phyloP scores from a whole-genome alignment of 495 filamentous ascomycete species.

The Baudoinia panamericana region DNA sequence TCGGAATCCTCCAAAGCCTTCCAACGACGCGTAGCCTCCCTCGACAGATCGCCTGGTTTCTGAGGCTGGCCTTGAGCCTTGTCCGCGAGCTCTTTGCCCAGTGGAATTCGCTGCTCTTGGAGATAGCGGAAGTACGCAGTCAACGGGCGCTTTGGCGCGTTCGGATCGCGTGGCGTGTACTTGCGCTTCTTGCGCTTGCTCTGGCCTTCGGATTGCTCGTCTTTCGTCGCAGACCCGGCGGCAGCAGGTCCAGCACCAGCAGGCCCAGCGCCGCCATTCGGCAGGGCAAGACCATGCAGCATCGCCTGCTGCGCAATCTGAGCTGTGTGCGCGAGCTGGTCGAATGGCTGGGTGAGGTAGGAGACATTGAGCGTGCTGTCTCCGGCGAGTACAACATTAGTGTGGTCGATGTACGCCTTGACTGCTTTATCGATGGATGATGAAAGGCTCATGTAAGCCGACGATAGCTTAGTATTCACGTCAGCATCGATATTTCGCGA shows the following conservation, averaged over 20 bases:
- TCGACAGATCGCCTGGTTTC: slow-evolving; percentile 64
- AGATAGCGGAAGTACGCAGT: slow-evolving; percentile 94
- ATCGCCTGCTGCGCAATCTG: slow-evolving; percentile 11
- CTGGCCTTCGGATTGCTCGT: slow-evolving; percentile 1
- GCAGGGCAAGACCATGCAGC: background rate
- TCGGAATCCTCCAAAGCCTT: slow-evolving; percentile 53
- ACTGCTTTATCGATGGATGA: slow-evolving; percentile 38
- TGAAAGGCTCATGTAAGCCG: slow-evolving; percentile 21
- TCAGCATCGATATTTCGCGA: background rate
- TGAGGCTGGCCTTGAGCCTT: slow-evolving; percentile 28
- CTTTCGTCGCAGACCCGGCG: too few relatives aligned
- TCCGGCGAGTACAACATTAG: slow-evolving; percentile 54
- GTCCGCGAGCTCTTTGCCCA: slow-evolving; percentile 60
- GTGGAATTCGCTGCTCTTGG: slow-evolving; percentile 62
- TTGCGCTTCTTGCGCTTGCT: slow-evolving; percentile 45
- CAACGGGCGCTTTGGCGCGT: slow-evolving; percentile 83
- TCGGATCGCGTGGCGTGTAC: slow-evolving; percentile 63
- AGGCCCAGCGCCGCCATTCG: background rate
- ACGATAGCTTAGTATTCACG: slow-evolving; percentile 41
- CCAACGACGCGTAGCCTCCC: slow-evolving; percentile 76
- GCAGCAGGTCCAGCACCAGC: background rate
- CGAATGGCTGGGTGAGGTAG: slow-evolving; percentile 19
- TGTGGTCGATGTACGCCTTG: slow-evolving; percentile 69
- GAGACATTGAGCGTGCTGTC: slow-evolving; percentile 17
- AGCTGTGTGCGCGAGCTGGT: slow-evolving; percentile 8